phyloP scores from a whole-genome alignment of 2,329 filamentous ascomycete species.

The Leptoxyphium fumago region DNA sequence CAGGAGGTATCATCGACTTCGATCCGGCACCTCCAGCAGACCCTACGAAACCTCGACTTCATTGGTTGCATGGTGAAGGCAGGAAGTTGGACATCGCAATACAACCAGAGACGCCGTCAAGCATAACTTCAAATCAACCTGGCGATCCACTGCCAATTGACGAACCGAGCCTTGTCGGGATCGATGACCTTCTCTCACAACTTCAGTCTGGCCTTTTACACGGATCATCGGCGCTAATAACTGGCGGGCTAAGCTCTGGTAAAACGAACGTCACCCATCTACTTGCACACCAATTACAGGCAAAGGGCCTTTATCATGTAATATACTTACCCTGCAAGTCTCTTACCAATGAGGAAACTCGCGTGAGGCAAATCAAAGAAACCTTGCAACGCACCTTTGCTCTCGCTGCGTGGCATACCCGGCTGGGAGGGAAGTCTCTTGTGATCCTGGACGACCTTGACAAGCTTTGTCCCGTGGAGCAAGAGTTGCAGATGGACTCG shows the following conservation, averaged over 20 bases:
- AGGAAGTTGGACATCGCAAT: slow-evolving; percentile 60
- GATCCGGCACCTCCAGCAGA: slow-evolving; percentile 41
- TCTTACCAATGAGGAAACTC: slow-evolving; percentile 78
- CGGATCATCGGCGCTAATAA: slow-evolving; percentile 77
- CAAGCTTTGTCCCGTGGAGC: slow-evolving; percentile 82
- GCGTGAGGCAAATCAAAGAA: slow-evolving; percentile 82
- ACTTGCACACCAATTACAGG: slow-evolving; percentile 57
- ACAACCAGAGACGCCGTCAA: slow-evolving; percentile 56
- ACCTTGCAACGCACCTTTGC: slow-evolving; percentile 73
- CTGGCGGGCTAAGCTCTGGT: slow-evolving; percentile 76
- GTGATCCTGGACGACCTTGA: slow-evolving; percentile 90
- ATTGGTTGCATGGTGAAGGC: slow-evolving; percentile 69
- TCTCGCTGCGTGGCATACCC: slow-evolving; percentile 77
- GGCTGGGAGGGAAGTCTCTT: slow-evolving; percentile 67
- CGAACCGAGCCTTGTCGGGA: slow-evolving; percentile 59
- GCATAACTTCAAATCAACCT: slow-evolving; percentile 37
- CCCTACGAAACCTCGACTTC: slow-evolving; percentile 30
- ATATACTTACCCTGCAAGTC: slow-evolving; percentile 78
- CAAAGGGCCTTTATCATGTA: slow-evolving; percentile 62
- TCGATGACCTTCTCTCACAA: slow-evolving; percentile 60
- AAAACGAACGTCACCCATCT: slow-evolving; percentile 72
- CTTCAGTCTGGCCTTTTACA: slow-evolving; percentile 65
- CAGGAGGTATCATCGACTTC: slow-evolving; percentile 72
- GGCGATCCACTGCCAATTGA: slow-evolving; percentile 39
- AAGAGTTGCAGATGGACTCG: slow-evolving; percentile 84